Conservation (phyloP, 345 rosid genomes). For the Brassica cretica region DNA sequence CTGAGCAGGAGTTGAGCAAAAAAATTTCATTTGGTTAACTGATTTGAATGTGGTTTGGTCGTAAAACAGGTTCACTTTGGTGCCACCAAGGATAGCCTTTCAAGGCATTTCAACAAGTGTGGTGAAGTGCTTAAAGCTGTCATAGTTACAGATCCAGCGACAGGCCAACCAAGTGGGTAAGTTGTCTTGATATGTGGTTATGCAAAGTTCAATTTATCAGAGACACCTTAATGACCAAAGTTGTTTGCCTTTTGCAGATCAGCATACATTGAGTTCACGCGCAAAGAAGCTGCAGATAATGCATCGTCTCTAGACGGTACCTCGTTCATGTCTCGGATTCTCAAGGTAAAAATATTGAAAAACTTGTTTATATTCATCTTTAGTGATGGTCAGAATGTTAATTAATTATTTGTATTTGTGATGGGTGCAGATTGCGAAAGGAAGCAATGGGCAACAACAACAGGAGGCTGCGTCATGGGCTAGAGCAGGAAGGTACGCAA, state of each 20-base stretch:
- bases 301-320: slow-evolving; percentile 82
- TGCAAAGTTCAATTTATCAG: neutral
- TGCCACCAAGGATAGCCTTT: slow-evolving; percentile 91
- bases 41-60: slow-evolving; percentile 17
- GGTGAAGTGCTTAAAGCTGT: slow-evolving; percentile 91
- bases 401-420: neutral
- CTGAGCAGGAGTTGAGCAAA: neutral
- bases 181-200: neutral
- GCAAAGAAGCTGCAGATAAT: slow-evolving; percentile 88
- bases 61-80: slow-evolving; percentile 85
- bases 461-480: slow-evolving; percentile 80
- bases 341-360: slow-evolving; percentile 57
- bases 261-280: slow-evolving; percentile 79
- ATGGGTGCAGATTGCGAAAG: slow-evolving; percentile 68
- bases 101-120: slow-evolving; percentile 85
- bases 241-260: slow-evolving; percentile 53
- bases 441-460: slow-evolving; percentile 49
- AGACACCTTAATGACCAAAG: slow-evolving; percentile 1
- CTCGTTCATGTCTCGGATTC: slow-evolving; percentile 89
- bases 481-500: slow-evolving; percentile 56
- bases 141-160: slow-evolving; percentile 82
- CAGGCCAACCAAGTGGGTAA: slow-evolving; percentile 94
- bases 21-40: slow-evolving; percentile 1
- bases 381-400: slow-evolving; percentile 1
- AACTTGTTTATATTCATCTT: neutral